These are phyloP conservation scores for Cryoendolithus antarcticus DNA, from an alignment of 2,329 filamentous ascomycete genomes.

Conservation along the genomic window DNA sequence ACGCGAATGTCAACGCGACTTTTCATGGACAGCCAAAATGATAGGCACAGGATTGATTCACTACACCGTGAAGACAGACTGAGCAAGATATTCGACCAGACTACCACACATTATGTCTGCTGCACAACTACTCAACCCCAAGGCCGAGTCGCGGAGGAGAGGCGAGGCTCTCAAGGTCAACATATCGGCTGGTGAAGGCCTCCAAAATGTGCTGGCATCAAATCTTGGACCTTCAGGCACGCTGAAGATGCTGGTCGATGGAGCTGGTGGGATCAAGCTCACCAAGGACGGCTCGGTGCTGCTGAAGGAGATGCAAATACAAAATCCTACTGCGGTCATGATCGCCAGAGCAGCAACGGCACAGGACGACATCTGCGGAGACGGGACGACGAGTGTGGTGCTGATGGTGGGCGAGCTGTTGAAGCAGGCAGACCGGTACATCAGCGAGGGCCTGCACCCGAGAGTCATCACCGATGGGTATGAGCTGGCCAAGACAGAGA, in stretches of 20 bases:
- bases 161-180: slow-evolving; percentile 95
- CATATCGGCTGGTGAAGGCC: slow-evolving; percentile 87
- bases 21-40: too few species aligned
- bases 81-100: too few species aligned
- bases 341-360: slow-evolving; percentile 78
- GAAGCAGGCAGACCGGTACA: slow-evolving; percentile 95
- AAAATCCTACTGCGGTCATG: slow-evolving; percentile 90
- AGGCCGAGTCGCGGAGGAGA: slow-evolving; percentile 94
- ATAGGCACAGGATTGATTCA: too few species aligned
- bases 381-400: slow-evolving; percentile 94
- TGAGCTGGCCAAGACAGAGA: slow-evolving; percentile 87
- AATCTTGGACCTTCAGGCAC: slow-evolving; percentile 90
- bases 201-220: slow-evolving; percentile 69
- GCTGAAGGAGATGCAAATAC: slow-evolving; percentile 73
- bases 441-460: slow-evolving; percentile 91
- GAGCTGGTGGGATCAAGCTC: slow-evolving; percentile 73
- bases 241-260: slow-evolving; percentile 77
- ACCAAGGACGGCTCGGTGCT: slow-evolving; percentile 96
- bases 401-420: slow-evolving; percentile 89
- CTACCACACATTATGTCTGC: slow-evolving; percentile 60
- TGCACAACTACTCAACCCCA: slow-evolving; percentile 94
- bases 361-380: slow-evolving; percentile 95
- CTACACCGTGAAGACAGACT: too few species aligned
- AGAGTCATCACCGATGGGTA: slow-evolving; percentile 95
- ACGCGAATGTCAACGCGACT: too few species aligned